A percentile compares a stretch with the other conserved stretches of the same genome.
These are phyloP conservation scores for baker's yeast (Saccharomyces cerevisiae) DNA, from an alignment of 805 yeast species.

Conservation along the genomic window DNA sequence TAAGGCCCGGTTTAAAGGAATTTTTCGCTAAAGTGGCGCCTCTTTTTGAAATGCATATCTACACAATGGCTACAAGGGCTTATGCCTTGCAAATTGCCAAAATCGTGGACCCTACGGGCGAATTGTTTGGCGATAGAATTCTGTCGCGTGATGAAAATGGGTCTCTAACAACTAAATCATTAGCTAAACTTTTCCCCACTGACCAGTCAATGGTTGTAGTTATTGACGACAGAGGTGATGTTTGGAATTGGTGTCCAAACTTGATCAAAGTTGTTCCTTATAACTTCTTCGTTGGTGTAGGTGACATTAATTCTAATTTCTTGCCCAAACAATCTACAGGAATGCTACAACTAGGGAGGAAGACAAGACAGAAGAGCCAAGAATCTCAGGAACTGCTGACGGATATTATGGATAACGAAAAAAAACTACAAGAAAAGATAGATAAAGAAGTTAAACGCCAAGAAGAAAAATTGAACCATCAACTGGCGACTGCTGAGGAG, in stretches of 20 bases:
- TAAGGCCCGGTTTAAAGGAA: constrained; percentile 76
- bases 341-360: constrained; percentile 33
- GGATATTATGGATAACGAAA: constrained; percentile 29
- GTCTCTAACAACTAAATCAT: constrained; percentile 76
- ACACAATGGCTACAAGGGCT: constrained; percentile 95
- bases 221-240: constrained; percentile 96
- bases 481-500: constrained; percentile 25
- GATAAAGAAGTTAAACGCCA: constrained; percentile 30
- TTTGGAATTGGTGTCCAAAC: constrained; percentile 95
- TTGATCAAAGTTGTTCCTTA: constrained; percentile 89
- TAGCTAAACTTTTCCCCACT: constrained; percentile 85
- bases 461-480: constrained; percentile 29
- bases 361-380: constrained; percentile 22
- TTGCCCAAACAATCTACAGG: constrained; percentile 78
- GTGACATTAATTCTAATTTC: constrained; percentile 90
- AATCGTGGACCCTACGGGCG: constrained; percentile 84
- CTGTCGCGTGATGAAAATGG: constrained; percentile 93
- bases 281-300: constrained; percentile 93
- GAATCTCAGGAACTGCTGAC: constrained; percentile 29
- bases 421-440: constrained; percentile 24
- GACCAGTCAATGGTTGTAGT: constrained; percentile 94
- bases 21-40: constrained; percentile 59
- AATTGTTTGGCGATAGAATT: constrained; percentile 83
- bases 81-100: constrained; percentile 86
- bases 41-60: constrained; percentile 82